phyloP scores from a whole-genome alignment of 1,139 yeast species.

The Sugiyamaella neomexicana region DNA sequence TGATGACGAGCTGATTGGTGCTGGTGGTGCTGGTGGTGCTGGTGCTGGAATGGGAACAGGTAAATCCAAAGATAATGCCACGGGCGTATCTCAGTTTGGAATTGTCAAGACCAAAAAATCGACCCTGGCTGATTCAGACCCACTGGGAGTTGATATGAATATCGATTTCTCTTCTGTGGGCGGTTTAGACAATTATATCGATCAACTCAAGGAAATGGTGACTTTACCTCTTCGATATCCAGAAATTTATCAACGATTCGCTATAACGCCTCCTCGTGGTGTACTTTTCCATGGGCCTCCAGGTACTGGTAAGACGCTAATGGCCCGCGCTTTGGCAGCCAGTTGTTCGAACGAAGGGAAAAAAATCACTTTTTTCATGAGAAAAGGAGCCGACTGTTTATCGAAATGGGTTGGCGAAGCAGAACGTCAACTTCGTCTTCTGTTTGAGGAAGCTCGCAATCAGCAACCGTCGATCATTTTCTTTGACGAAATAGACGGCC shows the following conservation, averaged over 20 bases:
- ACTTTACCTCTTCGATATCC: slow-evolving; percentile 91
- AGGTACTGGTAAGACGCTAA: slow-evolving; percentile 97
- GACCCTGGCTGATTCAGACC: slow-evolving; percentile 87
- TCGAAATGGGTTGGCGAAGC: slow-evolving; percentile 99
- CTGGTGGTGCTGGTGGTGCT: slow-evolving; percentile 30
- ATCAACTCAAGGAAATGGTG: slow-evolving; percentile 95
- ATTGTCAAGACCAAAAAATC: slow-evolving; percentile 52
- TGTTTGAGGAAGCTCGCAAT: slow-evolving; percentile 94
- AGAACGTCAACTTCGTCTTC: slow-evolving; percentile 83
- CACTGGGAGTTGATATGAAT: slow-evolving; percentile 89
- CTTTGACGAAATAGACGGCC: slow-evolving; percentile 96
- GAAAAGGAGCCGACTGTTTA: slow-evolving; percentile 97
- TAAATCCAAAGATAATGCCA: slow-evolving; percentile 34
- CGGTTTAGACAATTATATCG: slow-evolving; percentile 85
- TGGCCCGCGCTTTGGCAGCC: slow-evolving; percentile 97
- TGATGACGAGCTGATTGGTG: slow-evolving; percentile 48
- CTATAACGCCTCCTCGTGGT: slow-evolving; percentile 96
- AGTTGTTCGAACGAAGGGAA: slow-evolving; percentile 79
- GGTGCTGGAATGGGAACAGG: background rate
- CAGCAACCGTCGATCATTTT: slow-evolving; percentile 95
- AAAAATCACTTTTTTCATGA: slow-evolving; percentile 94
- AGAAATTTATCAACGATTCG: slow-evolving; percentile 85
- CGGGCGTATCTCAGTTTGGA: slow-evolving; percentile 42
- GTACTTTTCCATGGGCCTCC: slow-evolving; percentile 99
- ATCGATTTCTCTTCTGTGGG: slow-evolving; percentile 91